These are phyloP conservation scores for Phytophthora sp. DNA, from an alignment of 352 stramenopile species.

Conservation along the genomic window DNA sequence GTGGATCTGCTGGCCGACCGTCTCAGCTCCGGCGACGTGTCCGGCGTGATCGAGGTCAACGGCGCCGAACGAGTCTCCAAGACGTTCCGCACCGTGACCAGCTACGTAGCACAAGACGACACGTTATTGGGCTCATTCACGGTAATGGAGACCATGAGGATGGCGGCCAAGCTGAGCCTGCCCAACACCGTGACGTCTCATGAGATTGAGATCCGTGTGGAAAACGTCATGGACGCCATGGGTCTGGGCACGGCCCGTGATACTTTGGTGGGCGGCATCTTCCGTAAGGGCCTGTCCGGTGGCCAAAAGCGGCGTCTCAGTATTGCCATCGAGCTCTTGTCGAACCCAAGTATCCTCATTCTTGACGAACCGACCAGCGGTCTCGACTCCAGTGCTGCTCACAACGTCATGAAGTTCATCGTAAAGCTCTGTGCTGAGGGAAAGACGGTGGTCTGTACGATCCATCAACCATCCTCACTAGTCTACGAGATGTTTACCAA, in stretches of 20 bases:
- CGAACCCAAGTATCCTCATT: constrained; percentile 73
- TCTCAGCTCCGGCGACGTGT: constrained; percentile 49
- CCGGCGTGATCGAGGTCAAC: constrained; percentile 61
- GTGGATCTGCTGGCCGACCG: constrained; percentile 70
- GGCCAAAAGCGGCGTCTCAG: constrained; percentile 81
- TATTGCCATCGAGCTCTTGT: constrained; percentile 83
- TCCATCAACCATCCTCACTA: constrained; percentile 88
- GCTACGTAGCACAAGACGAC: constrained; percentile 76
- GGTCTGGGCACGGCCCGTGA: constrained; percentile 45
- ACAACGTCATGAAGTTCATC: constrained; percentile 33
- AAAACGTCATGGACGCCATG: constrained; percentile 62
- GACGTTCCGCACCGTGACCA: constrained; percentile 51
- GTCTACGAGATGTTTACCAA: constrained; percentile 43
- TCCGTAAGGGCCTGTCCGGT: constrained; percentile 74
- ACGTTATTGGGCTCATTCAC: constrained; percentile 71
- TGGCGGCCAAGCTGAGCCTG: constrained; percentile 66
- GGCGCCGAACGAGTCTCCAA: constrained; percentile 38
- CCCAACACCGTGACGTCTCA: constrained; percentile 34
- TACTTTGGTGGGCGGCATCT: constrained; percentile 79
- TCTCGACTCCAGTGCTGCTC: constrained; percentile 37
- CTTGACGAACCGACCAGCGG: constrained; percentile 83
- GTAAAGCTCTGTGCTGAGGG: constrained; percentile 22
- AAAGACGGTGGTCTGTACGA: constrained; percentile 87
- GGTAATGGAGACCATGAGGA: constrained; percentile 66
- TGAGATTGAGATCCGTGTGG: constrained; percentile 43